Evolutionary conservation across 768 basidiomycete species (phyloP), one percentile per base, ranked within the genome.

Genomic region (Leucogyrophana mollusca): DNA sequence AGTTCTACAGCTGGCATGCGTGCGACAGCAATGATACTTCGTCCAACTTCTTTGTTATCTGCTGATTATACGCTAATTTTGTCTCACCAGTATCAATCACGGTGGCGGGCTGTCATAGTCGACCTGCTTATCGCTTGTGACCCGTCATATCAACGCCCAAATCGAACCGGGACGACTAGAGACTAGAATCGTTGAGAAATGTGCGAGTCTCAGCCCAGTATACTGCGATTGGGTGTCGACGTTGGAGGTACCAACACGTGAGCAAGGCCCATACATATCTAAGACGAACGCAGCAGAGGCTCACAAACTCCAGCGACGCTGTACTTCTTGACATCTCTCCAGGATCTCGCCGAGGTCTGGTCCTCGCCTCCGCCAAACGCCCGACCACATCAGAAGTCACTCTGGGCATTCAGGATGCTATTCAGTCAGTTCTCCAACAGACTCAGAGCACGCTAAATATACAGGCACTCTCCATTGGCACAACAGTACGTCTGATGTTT

Each of bases 381-480:
- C 71, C 71, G 0, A 85, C 84, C 0, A 84, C 83, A 0, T 55
- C 73, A 6, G 72, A 81, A 45, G 75, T 83, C 42, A 81, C 82
- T 1, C 66, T 64, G 11, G 83, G 84, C 23, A 84, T 86, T 42
- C 77, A 79, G 43, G 49, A 55, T 3, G 81, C 79, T 1, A 67
- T 85, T 16, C 63, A 66, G 10, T 61, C 61, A 2, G 73, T 82
- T 4, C 61, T 85, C 39, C 51, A 66, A 32, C 57, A 66, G 7
- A 70, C 65, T 17, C 56, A 58, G 1, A 59, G 69, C 40, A 61
- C 67, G 4, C 49, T 64, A 2, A 53, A 69, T 1, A 67, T 85
- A 25, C 65, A 76, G 40, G 74, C 77, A 5, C 56, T 85, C 49
- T 72, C 77, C 25, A 78, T 85, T 49, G 83, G 84, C 25, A 84